These are phyloP conservation scores for Trichoderma sp. DNA, from an alignment of 2,329 filamentous ascomycete species.

Conservation along the genomic window DNA sequence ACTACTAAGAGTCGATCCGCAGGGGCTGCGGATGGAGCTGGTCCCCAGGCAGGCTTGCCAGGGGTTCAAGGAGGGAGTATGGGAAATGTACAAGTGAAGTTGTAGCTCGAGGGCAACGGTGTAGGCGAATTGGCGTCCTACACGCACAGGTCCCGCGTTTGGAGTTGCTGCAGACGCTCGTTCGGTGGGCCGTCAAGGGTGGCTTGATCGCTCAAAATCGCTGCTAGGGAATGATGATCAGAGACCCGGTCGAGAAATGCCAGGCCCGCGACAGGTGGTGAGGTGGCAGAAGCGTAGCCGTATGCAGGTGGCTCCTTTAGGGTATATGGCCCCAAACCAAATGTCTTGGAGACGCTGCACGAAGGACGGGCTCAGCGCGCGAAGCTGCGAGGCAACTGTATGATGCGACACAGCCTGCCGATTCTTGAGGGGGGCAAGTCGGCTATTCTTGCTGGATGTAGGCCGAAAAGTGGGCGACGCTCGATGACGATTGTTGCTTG, in stretches of 20 bases:
- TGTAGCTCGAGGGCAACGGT: conserved; percentile 12
- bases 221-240: conserved; percentile 20
- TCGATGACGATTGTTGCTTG: conserved; percentile 2
- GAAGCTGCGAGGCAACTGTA: conserved; percentile 7
- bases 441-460: conserved; percentile 15
- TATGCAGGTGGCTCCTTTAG: conserved; percentile 22
- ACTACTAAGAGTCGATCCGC: conserved; percentile 16
- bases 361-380: conserved; percentile 13
- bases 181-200: conserved; percentile 15
- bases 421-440: neutral
- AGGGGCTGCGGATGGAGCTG: conserved; percentile 8
- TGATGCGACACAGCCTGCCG: conserved; percentile 15
- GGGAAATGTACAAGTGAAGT: neutral
- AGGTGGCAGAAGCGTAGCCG: conserved; percentile 19
- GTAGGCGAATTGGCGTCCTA: conserved; percentile 4
- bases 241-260: conserved; percentile 20
- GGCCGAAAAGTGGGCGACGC: conserved; percentile 2
- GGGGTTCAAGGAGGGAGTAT: conserved; percentile 6
- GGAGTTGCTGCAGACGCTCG: conserved; percentile 13
- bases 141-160: conserved; percentile 4
- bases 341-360: conserved; percentile 19
- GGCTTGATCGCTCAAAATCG: conserved; percentile 10
- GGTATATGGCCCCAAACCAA: conserved; percentile 14
- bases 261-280: conserved; percentile 20
- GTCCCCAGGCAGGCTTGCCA: conserved; percentile 1